Conservation (phyloP, 305 asterid genomes). For the Solanum hybrid region DNA sequence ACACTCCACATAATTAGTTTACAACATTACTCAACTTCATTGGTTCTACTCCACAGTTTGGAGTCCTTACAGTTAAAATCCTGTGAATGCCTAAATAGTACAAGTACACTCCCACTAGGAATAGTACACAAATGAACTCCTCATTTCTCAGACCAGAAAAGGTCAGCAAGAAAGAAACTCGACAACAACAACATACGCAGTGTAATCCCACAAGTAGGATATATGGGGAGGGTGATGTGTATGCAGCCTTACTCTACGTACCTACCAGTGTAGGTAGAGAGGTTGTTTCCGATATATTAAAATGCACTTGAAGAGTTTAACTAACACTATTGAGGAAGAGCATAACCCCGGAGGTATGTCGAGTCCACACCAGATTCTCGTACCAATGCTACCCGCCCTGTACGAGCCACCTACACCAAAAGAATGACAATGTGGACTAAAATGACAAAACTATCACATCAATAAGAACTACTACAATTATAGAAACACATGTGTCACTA, state of each 20-base stretch:
- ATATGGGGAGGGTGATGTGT: neutral
- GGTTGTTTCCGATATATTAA: neutral
- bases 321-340: slow-evolving; percentile 33
- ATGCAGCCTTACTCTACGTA: neutral
- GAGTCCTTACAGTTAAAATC: neutral
- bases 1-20: neutral
- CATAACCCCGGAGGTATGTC: slow-evolving; percentile 59
- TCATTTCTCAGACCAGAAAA: neutral
- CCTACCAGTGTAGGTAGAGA: neutral
- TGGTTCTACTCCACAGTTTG: neutral
- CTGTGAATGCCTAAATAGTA: neutral
- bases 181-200: neutral
- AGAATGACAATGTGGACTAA: neutral
- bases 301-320: neutral
- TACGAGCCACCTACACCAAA: slow-evolving; percentile 66
- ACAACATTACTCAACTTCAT: neutral
- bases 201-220: neutral
- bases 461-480: neutral
- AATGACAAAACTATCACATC: neutral
- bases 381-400: slow-evolving; percentile 74
- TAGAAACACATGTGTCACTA: neutral
- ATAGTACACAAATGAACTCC: neutral
- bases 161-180: neutral
- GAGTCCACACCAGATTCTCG: slow-evolving; percentile 92
- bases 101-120: neutral